Percentiles rank a stretch among this genome's conserved stretches.
These are phyloP conservation scores for Wickerhamiella australiensis DNA, from an alignment of 805 yeast genomes.

Conservation along the genomic window DNA sequence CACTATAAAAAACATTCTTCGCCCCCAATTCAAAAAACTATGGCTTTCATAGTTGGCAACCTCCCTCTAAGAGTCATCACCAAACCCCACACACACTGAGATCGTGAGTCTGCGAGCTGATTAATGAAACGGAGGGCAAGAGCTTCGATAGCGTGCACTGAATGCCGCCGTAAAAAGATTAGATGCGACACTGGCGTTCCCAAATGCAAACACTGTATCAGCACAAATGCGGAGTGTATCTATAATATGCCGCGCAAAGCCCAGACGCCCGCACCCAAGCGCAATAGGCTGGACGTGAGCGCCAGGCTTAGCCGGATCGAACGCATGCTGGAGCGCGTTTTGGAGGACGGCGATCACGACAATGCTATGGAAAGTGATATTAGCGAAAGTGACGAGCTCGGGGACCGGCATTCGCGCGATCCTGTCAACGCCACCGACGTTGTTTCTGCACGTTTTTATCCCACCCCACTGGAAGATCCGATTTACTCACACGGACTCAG, in stretches of 20 bases:
- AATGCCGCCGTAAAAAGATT: constrained; percentile 63
- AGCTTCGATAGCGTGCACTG: constrained; percentile 79
- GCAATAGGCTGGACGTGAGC: constrained; percentile 1
- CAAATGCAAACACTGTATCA: constrained; percentile 62
- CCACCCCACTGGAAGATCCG: neutral
- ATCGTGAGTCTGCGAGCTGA: neutral
- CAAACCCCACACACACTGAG: too few relatives aligned
- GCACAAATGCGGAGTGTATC: constrained; percentile 66
- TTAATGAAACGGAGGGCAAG: constrained; percentile 25
- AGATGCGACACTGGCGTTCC: constrained; percentile 59
- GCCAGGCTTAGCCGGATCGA: constrained; percentile 24
- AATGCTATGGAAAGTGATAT: neutral
- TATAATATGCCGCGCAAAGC: constrained; percentile 21
- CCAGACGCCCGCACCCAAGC: constrained; percentile 12
- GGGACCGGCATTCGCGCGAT: constrained; percentile 7
- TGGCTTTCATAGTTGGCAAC: too few relatives aligned
- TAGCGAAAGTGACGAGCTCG: constrained; percentile 6
- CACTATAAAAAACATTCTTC: too few relatives aligned
- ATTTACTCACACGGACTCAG: neutral
- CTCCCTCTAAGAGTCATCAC: too few relatives aligned
- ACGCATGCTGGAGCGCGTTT: constrained; percentile 20
- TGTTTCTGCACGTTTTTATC: neutral
- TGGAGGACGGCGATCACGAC: constrained; percentile 8
- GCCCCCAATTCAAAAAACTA: too few relatives aligned
- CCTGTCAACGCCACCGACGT: constrained; percentile 10